A percentile compares a stretch with the other conserved stretches of the same genome.
These are phyloP conservation scores for Cicer cuneatum DNA, from an alignment of 306 rosid species.

Conservation along the genomic window DNA sequence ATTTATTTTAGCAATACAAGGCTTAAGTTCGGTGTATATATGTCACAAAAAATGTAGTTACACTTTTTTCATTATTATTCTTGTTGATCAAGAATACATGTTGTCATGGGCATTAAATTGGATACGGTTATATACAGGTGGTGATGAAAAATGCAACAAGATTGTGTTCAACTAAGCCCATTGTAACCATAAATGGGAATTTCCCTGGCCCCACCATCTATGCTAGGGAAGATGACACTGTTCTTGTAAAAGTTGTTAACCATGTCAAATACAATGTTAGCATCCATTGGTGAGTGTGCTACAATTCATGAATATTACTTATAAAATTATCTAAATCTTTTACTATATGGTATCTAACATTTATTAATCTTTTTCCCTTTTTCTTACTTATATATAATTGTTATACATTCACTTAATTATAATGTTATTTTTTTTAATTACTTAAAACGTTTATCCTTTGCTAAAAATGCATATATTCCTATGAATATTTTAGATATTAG, in stretches of 20 bases:
- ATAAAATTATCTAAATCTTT: background rate
- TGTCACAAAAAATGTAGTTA: background rate
- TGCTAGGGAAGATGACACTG: conserved; percentile 62
- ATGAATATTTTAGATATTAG: no score
- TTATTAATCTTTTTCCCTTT: background rate
- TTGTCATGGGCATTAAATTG: conserved; percentile 47
- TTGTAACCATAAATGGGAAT: conserved; percentile 55
- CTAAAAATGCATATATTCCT: background rate
- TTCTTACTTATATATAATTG: background rate
- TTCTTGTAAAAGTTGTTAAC: conserved; percentile 57
- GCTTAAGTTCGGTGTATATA: conserved; percentile 44
- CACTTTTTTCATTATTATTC: conserved; percentile 21
- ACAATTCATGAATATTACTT: background rate
- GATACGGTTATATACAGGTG: conserved; percentile 44
- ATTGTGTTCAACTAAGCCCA: conserved; percentile 59
- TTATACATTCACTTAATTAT: no score
- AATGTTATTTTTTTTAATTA: no score
- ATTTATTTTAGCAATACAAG: conserved; percentile 49
- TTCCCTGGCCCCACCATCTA: conserved; percentile 63
- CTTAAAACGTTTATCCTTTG: no score
- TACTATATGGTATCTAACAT: background rate
- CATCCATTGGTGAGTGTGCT: conserved; percentile 76
- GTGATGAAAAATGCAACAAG: conserved; percentile 61
- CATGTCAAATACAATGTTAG: conserved; percentile 85
- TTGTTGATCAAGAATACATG: conserved; percentile 59